A percentile compares a stretch with the other conserved stretches of the same genome.
Conservation (phyloP, 305 asterid species). For the Fraxinus dipetala region DNA sequence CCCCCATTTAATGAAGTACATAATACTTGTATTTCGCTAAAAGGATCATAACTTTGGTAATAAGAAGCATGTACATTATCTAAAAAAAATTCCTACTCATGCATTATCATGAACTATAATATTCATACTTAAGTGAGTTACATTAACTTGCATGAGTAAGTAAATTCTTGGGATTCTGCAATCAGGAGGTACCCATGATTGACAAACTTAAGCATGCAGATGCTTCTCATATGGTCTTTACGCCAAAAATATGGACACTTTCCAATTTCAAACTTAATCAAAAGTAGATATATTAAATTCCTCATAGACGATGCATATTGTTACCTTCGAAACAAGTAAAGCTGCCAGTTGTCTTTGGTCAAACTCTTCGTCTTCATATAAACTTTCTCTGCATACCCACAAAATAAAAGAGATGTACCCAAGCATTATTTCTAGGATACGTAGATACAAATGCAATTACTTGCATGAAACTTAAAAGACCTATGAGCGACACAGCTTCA, state of each 20-base stretch:
- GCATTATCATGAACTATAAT: neutral
- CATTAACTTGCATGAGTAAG: neutral
- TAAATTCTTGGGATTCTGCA: neutral
- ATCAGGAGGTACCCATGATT: neutral
- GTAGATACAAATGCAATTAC: neutral
- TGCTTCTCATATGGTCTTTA: neutral
- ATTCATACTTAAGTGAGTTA: neutral
- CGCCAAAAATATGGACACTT: neutral
- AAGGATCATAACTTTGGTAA: neutral
- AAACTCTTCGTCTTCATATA: conserved; percentile 85
- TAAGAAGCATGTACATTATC: neutral
- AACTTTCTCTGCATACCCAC: conserved; percentile 63
- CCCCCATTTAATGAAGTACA: neutral
- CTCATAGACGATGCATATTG: neutral
- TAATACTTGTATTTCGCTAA: neutral
- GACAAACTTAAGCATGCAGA: neutral
- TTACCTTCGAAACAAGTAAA: conserved; percentile 73
- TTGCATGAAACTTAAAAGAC: conserved; percentile 1
- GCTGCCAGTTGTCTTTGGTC: conserved; percentile 95
- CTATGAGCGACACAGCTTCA: neutral
- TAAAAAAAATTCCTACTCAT: neutral
- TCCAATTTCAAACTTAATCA: neutral
- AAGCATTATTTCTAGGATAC: neutral
- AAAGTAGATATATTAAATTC: neutral
- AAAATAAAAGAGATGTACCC: neutral